phyloP scores from a whole-genome alignment of 768 basidiomycete species.

The Sporobolomyces phaffii region DNA sequence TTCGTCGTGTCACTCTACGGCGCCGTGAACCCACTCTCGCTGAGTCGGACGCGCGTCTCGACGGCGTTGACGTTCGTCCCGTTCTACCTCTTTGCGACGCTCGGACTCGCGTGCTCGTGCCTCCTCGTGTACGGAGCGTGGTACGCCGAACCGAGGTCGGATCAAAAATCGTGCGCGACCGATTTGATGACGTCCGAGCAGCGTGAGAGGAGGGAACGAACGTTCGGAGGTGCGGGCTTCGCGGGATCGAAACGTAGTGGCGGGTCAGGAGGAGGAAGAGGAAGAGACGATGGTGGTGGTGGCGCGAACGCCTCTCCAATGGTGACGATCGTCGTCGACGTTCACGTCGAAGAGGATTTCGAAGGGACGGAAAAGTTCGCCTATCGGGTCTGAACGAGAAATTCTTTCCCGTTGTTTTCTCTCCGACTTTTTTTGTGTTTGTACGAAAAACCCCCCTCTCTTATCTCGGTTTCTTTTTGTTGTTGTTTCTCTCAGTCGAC shows the following conservation, averaged over 20 bases:
- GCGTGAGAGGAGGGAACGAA: too few relatives aligned
- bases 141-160: neutral
- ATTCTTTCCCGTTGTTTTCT: too few relatives aligned
- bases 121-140: neutral
- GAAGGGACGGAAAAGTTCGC: neutral
- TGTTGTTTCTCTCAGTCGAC: too few relatives aligned
- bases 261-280: too few relatives aligned
- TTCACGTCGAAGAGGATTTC: neutral
- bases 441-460: too few relatives aligned
- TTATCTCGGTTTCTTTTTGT: too few relatives aligned
- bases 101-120: slow-evolving; percentile 1
- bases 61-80: neutral
- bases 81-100: neutral
- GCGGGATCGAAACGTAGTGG: too few relatives aligned
- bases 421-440: too few relatives aligned
- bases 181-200: too few relatives aligned
- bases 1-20: neutral
- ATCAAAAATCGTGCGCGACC: too few relatives aligned
- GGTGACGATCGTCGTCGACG: neutral
- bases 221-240: too few relatives aligned
- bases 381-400: too few relatives aligned
- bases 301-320: neutral
- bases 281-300: neutral
- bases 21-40: neutral
- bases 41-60: neutral